phyloP scores from a whole-genome alignment of 495 filamentous ascomycete genomes.

The Daldinia childiae region DNA sequence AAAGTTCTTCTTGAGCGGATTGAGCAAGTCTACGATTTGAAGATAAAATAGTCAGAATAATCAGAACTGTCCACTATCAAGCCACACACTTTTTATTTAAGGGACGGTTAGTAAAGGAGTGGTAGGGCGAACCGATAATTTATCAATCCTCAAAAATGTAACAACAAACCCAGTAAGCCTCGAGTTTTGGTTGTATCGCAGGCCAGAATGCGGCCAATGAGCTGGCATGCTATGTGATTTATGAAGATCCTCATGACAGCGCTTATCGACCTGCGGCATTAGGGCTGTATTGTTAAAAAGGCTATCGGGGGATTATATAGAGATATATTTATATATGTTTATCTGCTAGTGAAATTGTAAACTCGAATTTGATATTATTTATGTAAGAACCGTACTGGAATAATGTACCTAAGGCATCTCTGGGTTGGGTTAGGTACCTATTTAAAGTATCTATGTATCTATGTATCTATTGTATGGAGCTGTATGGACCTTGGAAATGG shows the following conservation, averaged over 20 bases:
- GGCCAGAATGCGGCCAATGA: slow-evolving; percentile 26
- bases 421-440: not conserved
- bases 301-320: not conserved
- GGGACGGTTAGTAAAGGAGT: not conserved
- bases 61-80: not conserved
- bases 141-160: slow-evolving; percentile 26
- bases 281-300: slow-evolving; percentile 16
- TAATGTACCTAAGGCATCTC: no score
- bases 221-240: slow-evolving; percentile 26
- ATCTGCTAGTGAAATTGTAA: not conserved
- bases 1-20: no score
- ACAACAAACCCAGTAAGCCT: slow-evolving; percentile 29
- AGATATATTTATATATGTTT: not conserved
- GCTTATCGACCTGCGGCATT: slow-evolving; percentile 6
- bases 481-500: not conserved
- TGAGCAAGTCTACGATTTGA: not conserved
- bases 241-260: slow-evolving; percentile 40
- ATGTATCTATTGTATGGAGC: no score
- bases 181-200: slow-evolving; percentile 35
- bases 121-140: slow-evolving; percentile 21
- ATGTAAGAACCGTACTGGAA: no score
- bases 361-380: not conserved
- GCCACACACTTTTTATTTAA: slow-evolving; percentile 11
- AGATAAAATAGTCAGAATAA: not conserved
- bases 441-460: no score